phyloP scores from a whole-genome alignment of 1,284 basidiomycete species.

The Pseudozyma thailandica region DNA sequence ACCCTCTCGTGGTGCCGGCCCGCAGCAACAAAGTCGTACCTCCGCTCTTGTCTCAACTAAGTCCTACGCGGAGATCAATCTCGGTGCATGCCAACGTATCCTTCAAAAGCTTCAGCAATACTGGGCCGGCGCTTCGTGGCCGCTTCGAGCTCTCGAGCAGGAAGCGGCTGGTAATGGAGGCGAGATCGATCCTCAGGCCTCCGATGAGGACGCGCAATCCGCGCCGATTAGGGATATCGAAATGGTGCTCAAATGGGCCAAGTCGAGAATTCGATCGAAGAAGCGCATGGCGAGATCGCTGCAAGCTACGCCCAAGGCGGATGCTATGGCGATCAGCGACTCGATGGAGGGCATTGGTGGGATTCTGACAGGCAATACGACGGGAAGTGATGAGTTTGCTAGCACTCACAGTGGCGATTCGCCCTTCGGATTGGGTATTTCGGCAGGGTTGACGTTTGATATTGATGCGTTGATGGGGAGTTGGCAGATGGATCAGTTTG shows the following conservation, averaged over 20 bases:
- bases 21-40: constrained; percentile 29
- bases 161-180: constrained; percentile 46
- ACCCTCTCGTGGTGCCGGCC: constrained; percentile 24
- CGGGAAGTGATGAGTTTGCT: constrained; percentile 33
- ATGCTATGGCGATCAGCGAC: constrained; percentile 19
- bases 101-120: constrained; percentile 50
- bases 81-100: constrained; percentile 48
- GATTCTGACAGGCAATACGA: constrained; percentile 17
- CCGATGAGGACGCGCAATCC: constrained; percentile 54
- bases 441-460: constrained; percentile 44
- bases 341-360: constrained; percentile 21
- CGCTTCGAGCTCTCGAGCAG: constrained; percentile 53
- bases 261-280: constrained; percentile 31
- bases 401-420: constrained; percentile 41
- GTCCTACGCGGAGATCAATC: constrained; percentile 53
- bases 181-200: constrained; percentile 48
- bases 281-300: constrained; percentile 30
- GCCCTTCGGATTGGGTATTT: constrained; percentile 46
- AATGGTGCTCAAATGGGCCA: constrained; percentile 60
- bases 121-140: constrained; percentile 58
- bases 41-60: constrained; percentile 41
- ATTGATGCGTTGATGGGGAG: constrained; percentile 46
- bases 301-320: constrained; percentile 32
- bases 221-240: constrained; percentile 57
- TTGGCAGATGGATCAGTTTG: constrained; percentile 40